These are phyloP conservation scores for Cyphellophora europaea DNA, from an alignment of 2,329 filamentous ascomycete genomes.

Conservation along the genomic window DNA sequence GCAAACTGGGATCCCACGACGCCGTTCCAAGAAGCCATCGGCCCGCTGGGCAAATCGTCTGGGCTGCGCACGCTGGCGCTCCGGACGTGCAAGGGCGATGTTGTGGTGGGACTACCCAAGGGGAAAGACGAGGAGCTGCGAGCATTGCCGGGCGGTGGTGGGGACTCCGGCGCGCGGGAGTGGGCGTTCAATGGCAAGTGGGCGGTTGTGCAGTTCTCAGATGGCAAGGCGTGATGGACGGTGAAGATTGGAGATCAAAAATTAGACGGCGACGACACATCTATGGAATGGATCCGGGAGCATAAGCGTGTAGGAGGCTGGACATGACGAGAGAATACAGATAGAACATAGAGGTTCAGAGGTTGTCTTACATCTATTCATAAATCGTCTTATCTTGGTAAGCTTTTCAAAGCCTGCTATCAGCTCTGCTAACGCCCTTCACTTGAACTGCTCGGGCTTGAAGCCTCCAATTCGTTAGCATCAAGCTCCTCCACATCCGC, in stretches of 20 bases:
- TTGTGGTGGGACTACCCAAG: slow-evolving; percentile 75
- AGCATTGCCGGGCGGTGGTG: slow-evolving; percentile 58
- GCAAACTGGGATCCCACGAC: slow-evolving; percentile 79
- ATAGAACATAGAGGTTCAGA: no score
- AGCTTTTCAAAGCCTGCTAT: no score
- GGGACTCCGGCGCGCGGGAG: slow-evolving; percentile 59
- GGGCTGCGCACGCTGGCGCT: slow-evolving; percentile 78
- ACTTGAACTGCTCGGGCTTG: no score
- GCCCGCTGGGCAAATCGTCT: slow-evolving; percentile 67
- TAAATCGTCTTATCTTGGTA: no score
- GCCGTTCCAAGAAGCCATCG: slow-evolving; percentile 73
- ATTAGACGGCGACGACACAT: no score
- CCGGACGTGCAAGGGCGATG: slow-evolving; percentile 92
- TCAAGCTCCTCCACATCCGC: not conserved
- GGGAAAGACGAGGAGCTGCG: slow-evolving; percentile 77
- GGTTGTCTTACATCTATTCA: no score
- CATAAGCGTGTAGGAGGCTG: no score
- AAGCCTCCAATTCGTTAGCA: no score
- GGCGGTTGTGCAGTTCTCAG: slow-evolving; percentile 82
- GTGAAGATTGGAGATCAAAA: not conserved
- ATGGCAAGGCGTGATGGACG: slow-evolving; percentile 44
- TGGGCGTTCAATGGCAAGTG: slow-evolving; percentile 97
- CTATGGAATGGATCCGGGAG: no score
- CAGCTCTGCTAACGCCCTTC: no score
- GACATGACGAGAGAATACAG: no score